phyloP scores from a whole-genome alignment of 2,329 filamentous ascomycete species.

The Colletotrichum chrysophilum region DNA sequence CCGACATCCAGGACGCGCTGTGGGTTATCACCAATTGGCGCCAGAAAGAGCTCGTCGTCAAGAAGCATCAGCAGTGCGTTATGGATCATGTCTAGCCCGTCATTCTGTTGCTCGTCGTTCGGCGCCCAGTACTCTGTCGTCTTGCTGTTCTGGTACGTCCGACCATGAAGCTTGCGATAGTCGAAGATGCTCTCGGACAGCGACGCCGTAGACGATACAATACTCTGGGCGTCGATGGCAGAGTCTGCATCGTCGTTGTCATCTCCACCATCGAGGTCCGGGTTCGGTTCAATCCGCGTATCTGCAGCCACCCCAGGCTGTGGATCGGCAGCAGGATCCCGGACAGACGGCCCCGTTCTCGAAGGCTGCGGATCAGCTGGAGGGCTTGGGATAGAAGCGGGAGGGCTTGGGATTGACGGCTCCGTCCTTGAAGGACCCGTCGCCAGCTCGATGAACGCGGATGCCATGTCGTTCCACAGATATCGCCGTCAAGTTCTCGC shows the following conservation, averaged over 20 bases:
- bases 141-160: constrained; percentile 33
- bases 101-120: constrained; percentile 28
- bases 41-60: constrained; percentile 38
- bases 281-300: neutral
- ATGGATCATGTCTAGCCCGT: constrained; percentile 18
- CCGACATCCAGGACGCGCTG: constrained; percentile 36
- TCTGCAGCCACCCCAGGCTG: neutral
- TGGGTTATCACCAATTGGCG: constrained; percentile 37
- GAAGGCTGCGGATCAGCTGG: neutral
- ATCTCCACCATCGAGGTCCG: constrained; percentile 6
- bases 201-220: constrained; percentile 31
- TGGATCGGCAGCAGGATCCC: neutral
- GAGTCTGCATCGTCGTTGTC: constrained; percentile 29
- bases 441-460: neutral
- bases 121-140: constrained; percentile 29
- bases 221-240: constrained; percentile 25
- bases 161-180: constrained; percentile 35
- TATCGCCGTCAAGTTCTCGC: neutral
- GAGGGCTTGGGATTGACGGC: neutral
- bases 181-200: constrained; percentile 36
- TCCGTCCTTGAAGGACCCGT: neutral
- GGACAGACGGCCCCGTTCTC: neutral
- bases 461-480: neutral
- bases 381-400: neutral
- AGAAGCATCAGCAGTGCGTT: constrained; percentile 29